A percentile compares a stretch with the other conserved stretches of the same genome.
These are phyloP conservation scores for Lichenothelia convexa DNA, from an alignment of 495 filamentous ascomycete genomes.

Conservation along the genomic window DNA sequence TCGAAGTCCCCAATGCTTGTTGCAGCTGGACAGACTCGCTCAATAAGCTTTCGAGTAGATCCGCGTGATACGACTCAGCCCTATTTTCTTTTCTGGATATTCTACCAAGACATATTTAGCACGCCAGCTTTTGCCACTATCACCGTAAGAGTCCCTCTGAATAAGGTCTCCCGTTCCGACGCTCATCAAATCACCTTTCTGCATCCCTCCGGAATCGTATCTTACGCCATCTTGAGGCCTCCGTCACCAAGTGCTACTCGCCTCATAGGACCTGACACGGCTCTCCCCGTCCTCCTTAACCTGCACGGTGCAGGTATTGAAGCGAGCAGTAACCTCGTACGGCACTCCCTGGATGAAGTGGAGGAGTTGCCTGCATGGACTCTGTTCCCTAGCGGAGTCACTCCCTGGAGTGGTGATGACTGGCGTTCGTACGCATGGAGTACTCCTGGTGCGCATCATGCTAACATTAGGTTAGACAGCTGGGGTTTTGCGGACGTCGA, in stretches of 20 bases:
- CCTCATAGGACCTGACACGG: neutral
- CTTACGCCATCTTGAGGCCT: constrained; percentile 40
- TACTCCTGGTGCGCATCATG: no score
- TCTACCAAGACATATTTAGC: no score
- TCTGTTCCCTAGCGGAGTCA: constrained; percentile 39
- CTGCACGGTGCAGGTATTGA: constrained; percentile 43
- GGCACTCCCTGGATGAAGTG: constrained; percentile 29
- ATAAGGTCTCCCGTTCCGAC: no score
- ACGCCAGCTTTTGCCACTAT: no score
- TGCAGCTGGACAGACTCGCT: constrained; percentile 27
- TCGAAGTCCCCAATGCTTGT: constrained; percentile 14
- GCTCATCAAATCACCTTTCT: constrained; percentile 39
- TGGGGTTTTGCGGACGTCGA: constrained; percentile 42
- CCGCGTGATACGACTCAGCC: no score
- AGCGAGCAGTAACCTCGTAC: constrained; percentile 27
- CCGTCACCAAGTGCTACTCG: constrained; percentile 27
- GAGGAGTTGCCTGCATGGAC: constrained; percentile 37
- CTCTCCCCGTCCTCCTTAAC: constrained; percentile 27
- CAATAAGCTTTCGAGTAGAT: no score
- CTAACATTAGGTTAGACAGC: no score
- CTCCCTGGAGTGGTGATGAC: constrained; percentile 44
- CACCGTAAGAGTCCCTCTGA: no score
- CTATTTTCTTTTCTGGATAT: no score
- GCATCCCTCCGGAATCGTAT: constrained; percentile 37
- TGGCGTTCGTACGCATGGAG: no score